phyloP scores from a whole-genome alignment of 108 stramenopile species.

The Chaetoceros tenuissimus region DNA sequence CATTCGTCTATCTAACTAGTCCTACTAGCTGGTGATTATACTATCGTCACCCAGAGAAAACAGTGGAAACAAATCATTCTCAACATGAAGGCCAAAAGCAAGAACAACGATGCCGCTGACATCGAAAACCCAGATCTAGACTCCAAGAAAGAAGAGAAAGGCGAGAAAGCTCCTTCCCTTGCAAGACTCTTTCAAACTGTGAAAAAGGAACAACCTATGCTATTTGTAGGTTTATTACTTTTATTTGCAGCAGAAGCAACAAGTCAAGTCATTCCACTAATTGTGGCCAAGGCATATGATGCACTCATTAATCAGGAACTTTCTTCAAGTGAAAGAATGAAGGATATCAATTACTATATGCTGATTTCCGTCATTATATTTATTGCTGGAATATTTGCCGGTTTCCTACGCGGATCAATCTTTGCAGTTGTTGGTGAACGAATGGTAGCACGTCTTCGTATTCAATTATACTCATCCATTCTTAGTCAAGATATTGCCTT shows the following conservation, averaged over 20 bases:
- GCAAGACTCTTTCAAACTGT: too few species aligned
- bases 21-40: too few species aligned
- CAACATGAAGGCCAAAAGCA: too few species aligned
- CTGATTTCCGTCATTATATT: constrained; percentile 20
- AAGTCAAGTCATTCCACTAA: constrained; percentile 23
- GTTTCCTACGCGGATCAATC: constrained; percentile 37
- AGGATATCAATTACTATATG: constrained; percentile 36
- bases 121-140: too few species aligned
- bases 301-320: constrained; percentile 16
- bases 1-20: too few species aligned
- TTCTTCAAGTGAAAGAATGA: constrained; percentile 10
- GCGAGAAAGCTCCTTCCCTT: too few species aligned
- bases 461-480: constrained; percentile 36
- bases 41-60: too few species aligned
- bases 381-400: constrained; percentile 17
- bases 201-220: constrained; percentile 28
- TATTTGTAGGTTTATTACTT: constrained; percentile 21
- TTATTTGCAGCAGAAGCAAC: constrained; percentile 28
- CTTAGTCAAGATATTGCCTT: constrained; percentile 76
- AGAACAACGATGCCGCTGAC: too few species aligned
- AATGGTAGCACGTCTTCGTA: constrained; percentile 61
- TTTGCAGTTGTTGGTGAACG: constrained; percentile 56
- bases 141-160: too few species aligned
- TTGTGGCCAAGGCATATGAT: constrained; percentile 46
- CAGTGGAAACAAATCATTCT: too few species aligned